Evolutionary conservation across 2,329 filamentous ascomycete species (phyloP).

Genomic region (Pyrenochaeta sp.): DNA sequence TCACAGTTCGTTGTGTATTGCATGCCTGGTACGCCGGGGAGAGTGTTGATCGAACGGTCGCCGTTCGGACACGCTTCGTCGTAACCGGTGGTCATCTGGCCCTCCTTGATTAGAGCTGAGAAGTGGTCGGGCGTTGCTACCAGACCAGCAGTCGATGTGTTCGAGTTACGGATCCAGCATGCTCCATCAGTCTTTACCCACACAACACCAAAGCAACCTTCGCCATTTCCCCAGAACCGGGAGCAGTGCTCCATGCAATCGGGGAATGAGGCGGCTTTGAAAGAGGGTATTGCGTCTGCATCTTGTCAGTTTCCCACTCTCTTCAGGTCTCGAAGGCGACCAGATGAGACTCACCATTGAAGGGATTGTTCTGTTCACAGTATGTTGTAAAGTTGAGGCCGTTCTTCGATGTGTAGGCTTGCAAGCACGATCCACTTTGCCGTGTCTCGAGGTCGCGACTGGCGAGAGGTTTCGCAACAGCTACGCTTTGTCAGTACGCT

Average conservation of each 20-base stretch:
- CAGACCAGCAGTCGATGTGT: conserved; percentile 18
- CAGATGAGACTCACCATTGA: conserved; percentile 26
- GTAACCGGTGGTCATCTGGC: conserved; percentile 24
- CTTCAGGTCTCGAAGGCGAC: background rate
- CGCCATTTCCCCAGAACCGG: conserved; percentile 36
- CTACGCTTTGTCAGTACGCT: conserved; percentile 25
- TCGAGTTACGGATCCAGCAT: conserved; percentile 41
- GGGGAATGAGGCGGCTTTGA: conserved; percentile 22
- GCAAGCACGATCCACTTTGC: no score
- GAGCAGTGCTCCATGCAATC: conserved; percentile 44
- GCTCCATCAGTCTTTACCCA: conserved; percentile 23
- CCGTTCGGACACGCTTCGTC: conserved; percentile 29
- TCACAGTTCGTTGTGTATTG: conserved; percentile 40
- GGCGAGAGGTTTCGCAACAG: conserved; percentile 20
- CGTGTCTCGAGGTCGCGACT: conserved; percentile 21
- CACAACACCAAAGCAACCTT: conserved; percentile 41
- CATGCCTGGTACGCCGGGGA: conserved; percentile 29
- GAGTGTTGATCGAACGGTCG: conserved; percentile 29
- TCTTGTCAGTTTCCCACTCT: conserved; percentile 6
- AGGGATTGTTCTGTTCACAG: conserved; percentile 38
- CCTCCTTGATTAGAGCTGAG: conserved; percentile 28
- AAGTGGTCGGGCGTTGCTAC: conserved; percentile 18
- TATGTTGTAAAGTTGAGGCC: conserved; percentile 41
- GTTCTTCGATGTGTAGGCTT: conserved; percentile 37
- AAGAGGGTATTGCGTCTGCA: conserved; percentile 26